Evolutionary conservation across 305 asterid species (phyloP).

Genomic region (Rubia tinctorum): DNA sequence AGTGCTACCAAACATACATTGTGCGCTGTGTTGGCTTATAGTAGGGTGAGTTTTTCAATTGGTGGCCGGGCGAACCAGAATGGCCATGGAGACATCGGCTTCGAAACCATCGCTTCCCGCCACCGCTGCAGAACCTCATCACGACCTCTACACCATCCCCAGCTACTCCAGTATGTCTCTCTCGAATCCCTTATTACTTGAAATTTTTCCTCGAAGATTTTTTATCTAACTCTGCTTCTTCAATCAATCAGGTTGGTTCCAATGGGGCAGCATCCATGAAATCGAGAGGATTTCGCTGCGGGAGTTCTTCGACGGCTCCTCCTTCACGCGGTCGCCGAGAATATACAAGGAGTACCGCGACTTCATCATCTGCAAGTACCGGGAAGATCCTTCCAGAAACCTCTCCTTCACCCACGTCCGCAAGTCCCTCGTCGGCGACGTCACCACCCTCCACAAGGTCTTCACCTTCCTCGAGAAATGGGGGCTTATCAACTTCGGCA

Average conservation of each 20-base stretch:
- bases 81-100: slow-evolving; percentile 9
- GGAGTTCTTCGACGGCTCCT: slow-evolving; percentile 75
- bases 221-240: not conserved
- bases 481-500: slow-evolving; percentile 76
- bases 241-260: slow-evolving; percentile 67
- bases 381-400: slow-evolving; percentile 67
- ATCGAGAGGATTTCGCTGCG: slow-evolving; percentile 75
- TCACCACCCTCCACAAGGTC: slow-evolving; percentile 66
- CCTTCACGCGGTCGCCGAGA: slow-evolving; percentile 71
- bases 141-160: slow-evolving; percentile 88
- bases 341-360: slow-evolving; percentile 76
- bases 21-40: too few relatives aligned
- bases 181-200: too few relatives aligned
- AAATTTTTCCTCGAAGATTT: too few relatives aligned
- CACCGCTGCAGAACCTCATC: slow-evolving; percentile 29
- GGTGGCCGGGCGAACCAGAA: not conserved
- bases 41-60: not conserved
- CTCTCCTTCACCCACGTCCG: slow-evolving; percentile 74
- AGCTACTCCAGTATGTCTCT: slow-evolving; percentile 70
- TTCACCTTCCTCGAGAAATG: slow-evolving; percentile 84
- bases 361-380: slow-evolving; percentile 68
- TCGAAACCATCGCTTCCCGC: slow-evolving; percentile 13
- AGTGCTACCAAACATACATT: too few relatives aligned
- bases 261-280: slow-evolving; percentile 68
- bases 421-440: slow-evolving; percentile 84